Evolutionary conservation across 495 filamentous ascomycete species (phyloP).

Genomic region (Penicillium pancosmium): DNA sequence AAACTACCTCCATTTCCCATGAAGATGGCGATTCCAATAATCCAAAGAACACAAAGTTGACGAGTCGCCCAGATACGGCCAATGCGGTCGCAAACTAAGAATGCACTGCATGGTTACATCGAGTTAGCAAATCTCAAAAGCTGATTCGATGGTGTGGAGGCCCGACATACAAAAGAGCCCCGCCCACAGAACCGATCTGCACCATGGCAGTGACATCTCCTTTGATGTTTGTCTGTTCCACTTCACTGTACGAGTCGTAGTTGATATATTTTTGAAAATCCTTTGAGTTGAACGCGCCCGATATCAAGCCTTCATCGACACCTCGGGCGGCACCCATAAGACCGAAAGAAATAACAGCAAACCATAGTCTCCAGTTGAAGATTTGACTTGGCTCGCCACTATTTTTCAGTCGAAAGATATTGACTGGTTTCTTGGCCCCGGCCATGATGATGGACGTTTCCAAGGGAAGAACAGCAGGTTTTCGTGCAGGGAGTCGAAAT

Average conservation of each 20-base stretch:
- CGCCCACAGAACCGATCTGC: constrained; percentile 66
- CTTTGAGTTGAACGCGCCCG: constrained; percentile 60
- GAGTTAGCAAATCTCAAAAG: neutral
- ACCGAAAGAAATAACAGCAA: constrained; percentile 64
- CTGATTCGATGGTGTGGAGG: neutral
- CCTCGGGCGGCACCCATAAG: constrained; percentile 64
- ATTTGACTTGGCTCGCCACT: constrained; percentile 55
- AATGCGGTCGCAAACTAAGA: constrained; percentile 64
- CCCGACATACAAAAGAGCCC: constrained; percentile 55
- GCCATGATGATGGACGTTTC: constrained; percentile 52
- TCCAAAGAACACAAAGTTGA: constrained; percentile 64
- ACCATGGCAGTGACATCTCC: constrained; percentile 72
- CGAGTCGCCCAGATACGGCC: constrained; percentile 69
- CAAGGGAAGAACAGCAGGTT: neutral
- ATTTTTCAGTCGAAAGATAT: constrained; percentile 60
- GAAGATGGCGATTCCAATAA: constrained; percentile 66
- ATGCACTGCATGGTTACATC: constrained; percentile 42
- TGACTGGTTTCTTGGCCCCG: constrained; percentile 62
- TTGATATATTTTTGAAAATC: constrained; percentile 60
- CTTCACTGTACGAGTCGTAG: constrained; percentile 53
- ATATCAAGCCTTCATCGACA: constrained; percentile 71
- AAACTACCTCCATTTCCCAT: constrained; percentile 61
- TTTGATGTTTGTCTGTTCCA: constrained; percentile 59
- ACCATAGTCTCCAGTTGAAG: constrained; percentile 65
- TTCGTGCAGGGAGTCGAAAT: neutral